Evolutionary conservation across 345 rosid genomes (phyloP).

Genomic region (Gossypium ekmanianum): DNA sequence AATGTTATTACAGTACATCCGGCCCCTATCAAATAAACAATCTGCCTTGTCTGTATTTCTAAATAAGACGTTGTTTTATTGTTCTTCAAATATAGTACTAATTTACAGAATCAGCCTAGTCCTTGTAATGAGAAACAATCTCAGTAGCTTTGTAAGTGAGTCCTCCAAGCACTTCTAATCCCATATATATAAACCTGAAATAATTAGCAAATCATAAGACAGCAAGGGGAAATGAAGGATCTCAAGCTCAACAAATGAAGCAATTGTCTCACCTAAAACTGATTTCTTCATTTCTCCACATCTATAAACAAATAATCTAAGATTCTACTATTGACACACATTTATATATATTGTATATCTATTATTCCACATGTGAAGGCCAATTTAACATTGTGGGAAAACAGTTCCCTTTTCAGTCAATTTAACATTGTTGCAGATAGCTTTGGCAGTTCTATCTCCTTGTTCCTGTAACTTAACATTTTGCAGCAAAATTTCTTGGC

Average conservation of each 20-base stretch:
- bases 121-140: constrained; percentile 4
- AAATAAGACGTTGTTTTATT: not conserved
- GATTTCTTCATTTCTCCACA: not conserved
- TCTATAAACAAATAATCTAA: constrained; percentile 12
- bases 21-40: not conserved
- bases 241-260: not conserved
- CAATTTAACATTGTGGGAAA: constrained; percentile 21
- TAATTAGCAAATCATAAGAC: not conserved
- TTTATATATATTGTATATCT: not conserved
- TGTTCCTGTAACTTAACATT: constrained; percentile 36
- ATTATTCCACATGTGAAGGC: not conserved
- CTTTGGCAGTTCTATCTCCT: constrained; percentile 27
- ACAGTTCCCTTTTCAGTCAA: constrained; percentile 39
- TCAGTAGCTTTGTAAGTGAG: not conserved
- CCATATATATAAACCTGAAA: constrained; percentile 3
- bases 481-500: constrained; percentile 56
- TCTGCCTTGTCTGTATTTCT: not conserved
- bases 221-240: not conserved
- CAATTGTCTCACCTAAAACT: not conserved
- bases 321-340: not conserved
- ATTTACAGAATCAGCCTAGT: constrained; percentile 8
- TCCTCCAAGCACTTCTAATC: not conserved
- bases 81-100: not conserved
- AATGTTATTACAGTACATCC: not conserved
- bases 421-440: constrained; percentile 52